phyloP scores from a whole-genome alignment of 1,284 basidiomycete species.

The Boletellus sp. region DNA sequence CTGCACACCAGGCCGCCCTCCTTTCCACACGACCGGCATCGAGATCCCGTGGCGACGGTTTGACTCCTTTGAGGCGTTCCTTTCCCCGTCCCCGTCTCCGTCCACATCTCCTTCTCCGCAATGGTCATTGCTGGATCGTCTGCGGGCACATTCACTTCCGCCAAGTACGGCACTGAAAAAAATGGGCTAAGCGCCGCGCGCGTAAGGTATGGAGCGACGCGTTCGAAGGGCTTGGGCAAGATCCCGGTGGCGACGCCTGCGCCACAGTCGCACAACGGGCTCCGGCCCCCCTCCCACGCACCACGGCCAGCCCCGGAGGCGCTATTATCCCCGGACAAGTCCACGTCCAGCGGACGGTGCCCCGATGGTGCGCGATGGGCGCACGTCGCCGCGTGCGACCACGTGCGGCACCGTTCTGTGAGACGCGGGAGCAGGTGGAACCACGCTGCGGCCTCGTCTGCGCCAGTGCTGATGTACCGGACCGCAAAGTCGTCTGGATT shows the following conservation, averaged over 20 bases:
- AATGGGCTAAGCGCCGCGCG: constrained; percentile 48
- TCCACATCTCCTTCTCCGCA: too few species aligned
- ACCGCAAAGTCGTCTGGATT: constrained; percentile 2
- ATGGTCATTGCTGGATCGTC: too few species aligned
- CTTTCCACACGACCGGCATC: constrained; percentile 29
- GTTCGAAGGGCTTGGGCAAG: constrained; percentile 27
- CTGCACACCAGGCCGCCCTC: constrained; percentile 28
- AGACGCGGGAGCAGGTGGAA: constrained; percentile 44
- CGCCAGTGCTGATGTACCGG: constrained; percentile 8
- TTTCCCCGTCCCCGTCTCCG: neutral
- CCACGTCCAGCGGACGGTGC: too few species aligned
- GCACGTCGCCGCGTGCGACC: constrained; percentile 45
- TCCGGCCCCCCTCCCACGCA: neutral
- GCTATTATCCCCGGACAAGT: too few species aligned
- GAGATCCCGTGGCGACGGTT: neutral
- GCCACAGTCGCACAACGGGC: constrained; percentile 43
- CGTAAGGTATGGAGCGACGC: constrained; percentile 40
- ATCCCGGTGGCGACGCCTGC: constrained; percentile 37
- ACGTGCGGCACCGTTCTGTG: constrained; percentile 50
- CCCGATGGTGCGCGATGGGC: constrained; percentile 29
- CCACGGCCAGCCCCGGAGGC: neutral
- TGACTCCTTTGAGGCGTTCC: neutral
- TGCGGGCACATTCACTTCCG: constrained; percentile 24
- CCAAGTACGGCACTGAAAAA: constrained; percentile 45
- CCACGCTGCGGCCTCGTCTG: constrained; percentile 40